phyloP scores from a whole-genome alignment of 805 yeast species.

The Yarrowia phangngaensis region DNA sequence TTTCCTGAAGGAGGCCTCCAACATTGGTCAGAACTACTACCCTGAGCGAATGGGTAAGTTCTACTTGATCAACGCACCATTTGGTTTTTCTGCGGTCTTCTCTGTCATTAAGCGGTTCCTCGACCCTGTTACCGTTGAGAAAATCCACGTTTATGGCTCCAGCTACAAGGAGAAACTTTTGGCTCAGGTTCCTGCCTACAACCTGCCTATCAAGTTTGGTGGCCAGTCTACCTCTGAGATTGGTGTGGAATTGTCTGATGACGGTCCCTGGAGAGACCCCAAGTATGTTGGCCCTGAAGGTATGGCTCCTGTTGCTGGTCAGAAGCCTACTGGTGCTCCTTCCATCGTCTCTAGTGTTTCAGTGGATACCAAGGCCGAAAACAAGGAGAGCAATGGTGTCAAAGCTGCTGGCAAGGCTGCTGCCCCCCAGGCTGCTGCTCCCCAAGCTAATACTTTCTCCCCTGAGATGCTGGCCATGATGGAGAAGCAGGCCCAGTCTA shows the following conservation, averaged over 20 bases:
- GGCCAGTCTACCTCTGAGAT: slow-evolving; percentile 68
- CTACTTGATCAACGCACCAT: slow-evolving; percentile 93
- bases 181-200: slow-evolving; percentile 89
- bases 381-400: background rate
- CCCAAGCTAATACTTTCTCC: slow-evolving; percentile 21
- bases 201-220: slow-evolving; percentile 88
- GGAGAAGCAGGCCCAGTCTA: slow-evolving; percentile 16
- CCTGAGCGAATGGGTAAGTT: slow-evolving; percentile 99
- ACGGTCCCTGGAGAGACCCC: slow-evolving; percentile 97
- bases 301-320: slow-evolving; percentile 58
- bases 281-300: slow-evolving; percentile 92
- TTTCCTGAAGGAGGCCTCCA: slow-evolving; percentile 89
- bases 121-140: slow-evolving; percentile 95
- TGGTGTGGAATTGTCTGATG: slow-evolving; percentile 80
- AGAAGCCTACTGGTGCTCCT: slow-evolving; percentile 17
- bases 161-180: slow-evolving; percentile 76
- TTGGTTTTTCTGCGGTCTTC: slow-evolving; percentile 94
- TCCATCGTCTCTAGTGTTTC: slow-evolving; percentile 25
- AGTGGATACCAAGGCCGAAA: slow-evolving; percentile 9
- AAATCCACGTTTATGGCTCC: slow-evolving; percentile 81
- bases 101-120: slow-evolving; percentile 85
- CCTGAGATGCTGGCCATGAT: slow-evolving; percentile 26
- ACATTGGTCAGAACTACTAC: slow-evolving; percentile 93
- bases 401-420: slow-evolving; percentile 20
- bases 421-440: slow-evolving; percentile 20